Base-by-base conservation (phyloP, 1,284 basidiomycete species). In the Cryptococcus wingfieldii region DNA sequence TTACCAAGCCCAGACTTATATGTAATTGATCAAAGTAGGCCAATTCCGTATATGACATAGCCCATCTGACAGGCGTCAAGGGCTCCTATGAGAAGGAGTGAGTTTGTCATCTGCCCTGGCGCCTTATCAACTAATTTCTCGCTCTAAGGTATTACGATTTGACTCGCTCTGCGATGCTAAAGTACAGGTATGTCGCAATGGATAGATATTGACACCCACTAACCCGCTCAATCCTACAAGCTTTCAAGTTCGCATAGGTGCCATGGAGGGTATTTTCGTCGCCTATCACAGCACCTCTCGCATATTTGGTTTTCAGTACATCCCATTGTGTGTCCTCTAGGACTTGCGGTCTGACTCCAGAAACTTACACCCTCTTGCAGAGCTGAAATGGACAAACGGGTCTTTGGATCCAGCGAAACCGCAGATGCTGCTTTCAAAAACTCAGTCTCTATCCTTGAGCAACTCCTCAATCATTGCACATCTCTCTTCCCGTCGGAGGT, bases 191-290 rank as follows among this genome's bases (percentile, higher is more conserved):
- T 55, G 78, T 68, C 28, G 6, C 31, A 9, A 44, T n/a, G 48
- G 13, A 4, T 3, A 38, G 41, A 18, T 25, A 23, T 5, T 47
- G 25, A 47, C 38, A 10, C 43, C 37, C 34, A 19, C 38, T 44
- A 44, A 54, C 13, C 37, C 23, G 41, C 41, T 34, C 10, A 4
- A 19, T 47, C 23, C 23, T 23, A 23, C 14, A 58, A 90, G 89
- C 65, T 90, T 98, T 79, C 95, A 98, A 81, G 94, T 84, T 0
- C 86, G 95, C 5, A 98, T 98, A 61, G 95, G 95, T 2, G 85
- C 88, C 69, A 98, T 98, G 95, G 94, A 98, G 69, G 95, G 95
- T 14, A 88, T 96, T 27, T 85, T 98, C 66, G 84, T 97, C 31
- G 90, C 93, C 9, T 97, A 96, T 72, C 95, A 98, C 75, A 97